Evolutionary conservation across 208 protist genomes (phyloP).

Genomic region (Blechomonas ayalai): DNA sequence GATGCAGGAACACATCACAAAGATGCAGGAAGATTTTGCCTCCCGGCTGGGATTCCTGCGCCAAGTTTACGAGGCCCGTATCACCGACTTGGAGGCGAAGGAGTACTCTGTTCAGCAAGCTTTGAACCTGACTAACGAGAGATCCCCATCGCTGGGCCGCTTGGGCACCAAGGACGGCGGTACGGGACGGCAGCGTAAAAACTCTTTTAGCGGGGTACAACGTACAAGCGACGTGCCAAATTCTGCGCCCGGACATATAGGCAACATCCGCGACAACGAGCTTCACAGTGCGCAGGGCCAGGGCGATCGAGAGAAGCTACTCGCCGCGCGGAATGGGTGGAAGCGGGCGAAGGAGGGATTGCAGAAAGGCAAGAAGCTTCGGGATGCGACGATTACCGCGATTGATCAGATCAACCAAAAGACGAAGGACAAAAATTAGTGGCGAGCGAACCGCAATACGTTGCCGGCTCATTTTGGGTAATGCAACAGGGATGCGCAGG

Average conservation of each 20-base stretch:
- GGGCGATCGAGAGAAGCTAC: slow-evolving; percentile 32
- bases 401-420: slow-evolving; percentile 23
- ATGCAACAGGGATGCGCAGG: background rate
- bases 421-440: slow-evolving; percentile 14
- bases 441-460: background rate
- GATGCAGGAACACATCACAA: slow-evolving; percentile 67
- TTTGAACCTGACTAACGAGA: no score
- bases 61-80: slow-evolving; percentile 89
- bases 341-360: slow-evolving; percentile 24
- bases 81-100: slow-evolving; percentile 80
- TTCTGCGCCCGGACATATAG: slow-evolving; percentile 2
- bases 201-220: no score
- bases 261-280: background rate
- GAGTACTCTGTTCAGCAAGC: slow-evolving; percentile 37
- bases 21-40: slow-evolving; percentile 78
- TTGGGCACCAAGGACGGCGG: no score
- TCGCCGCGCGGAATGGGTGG: slow-evolving; percentile 33
- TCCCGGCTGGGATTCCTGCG: slow-evolving; percentile 83
- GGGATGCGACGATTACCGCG: slow-evolving; percentile 25
- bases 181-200: no score
- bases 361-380: slow-evolving; percentile 16
- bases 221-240: no score
- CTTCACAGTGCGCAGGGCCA: slow-evolving; percentile 11
- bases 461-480: background rate
- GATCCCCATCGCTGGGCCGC: no score